Base-by-base conservation (phyloP, 2,329 filamentous ascomycete species). In the Penicillium nordicum region DNA sequence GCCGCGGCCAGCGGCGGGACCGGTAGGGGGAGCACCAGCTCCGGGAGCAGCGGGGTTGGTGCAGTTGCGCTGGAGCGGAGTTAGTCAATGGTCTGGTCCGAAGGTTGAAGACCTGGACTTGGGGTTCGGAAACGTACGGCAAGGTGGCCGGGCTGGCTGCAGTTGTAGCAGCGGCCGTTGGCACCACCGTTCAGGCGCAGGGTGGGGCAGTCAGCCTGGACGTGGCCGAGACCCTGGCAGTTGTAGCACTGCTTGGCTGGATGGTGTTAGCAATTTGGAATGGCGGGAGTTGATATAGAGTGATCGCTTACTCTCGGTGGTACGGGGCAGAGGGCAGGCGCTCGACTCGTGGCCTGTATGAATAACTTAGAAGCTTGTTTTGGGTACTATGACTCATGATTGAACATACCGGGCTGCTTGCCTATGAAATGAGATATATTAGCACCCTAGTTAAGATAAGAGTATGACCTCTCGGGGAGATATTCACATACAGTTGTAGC, bases 181-280 rank as follows among this genome's bases (percentile, higher is more conserved):
- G 87, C 85, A 58, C 83, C 78, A 65, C 89, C 92, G 76, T 87
- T 96, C 75, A 99, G 79, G 67, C 94, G 91, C 63, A 99, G 85
- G 61, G 94, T 97, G 70, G 94, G 94, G 84, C 94, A 99, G 78
- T 99, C 94, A 67, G 94, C 94, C 82, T 99, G 94, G 70, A 99
- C 94, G 75, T 99, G 94, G 66, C 94, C 94, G 60, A 97, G 85
- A 57, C 94, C 94, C 82, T 97, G 94, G 84, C 94, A 99, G 81
- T 97, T 94, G 78, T 99, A 99, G 86, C 94, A 99, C 83, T 99
- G 94, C 87, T 99, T 99, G 51, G 92, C 92, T 87, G 69, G 45
- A 59, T 53, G 50, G 32, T 32, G 57, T 62, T 58, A 63, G 64
- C 52, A 59, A 64, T 43, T 67, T 59, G 37, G 41, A n/a, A 48